Percentiles rank a stretch among this genome's conserved stretches.
Evolutionary conservation across 306 rosid genomes (phyloP).

Genomic region (Echinosophora koreensis): DNA sequence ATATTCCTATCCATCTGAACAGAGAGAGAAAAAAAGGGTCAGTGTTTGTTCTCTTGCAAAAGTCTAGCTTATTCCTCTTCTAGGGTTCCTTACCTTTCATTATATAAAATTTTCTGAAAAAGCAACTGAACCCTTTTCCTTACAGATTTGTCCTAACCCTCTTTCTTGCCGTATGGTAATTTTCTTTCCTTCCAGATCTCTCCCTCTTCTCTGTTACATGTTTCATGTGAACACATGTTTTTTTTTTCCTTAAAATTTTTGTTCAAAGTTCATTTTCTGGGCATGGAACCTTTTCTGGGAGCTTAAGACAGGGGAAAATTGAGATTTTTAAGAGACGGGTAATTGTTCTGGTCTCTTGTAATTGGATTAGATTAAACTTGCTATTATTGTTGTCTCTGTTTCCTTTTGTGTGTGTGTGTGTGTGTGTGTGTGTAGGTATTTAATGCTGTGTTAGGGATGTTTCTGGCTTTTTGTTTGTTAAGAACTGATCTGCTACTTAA

Average conservation of each 20-base stretch:
- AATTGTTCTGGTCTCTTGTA: constrained; percentile 5
- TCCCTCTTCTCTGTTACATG: constrained; percentile 32
- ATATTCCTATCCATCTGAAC: constrained; percentile 55
- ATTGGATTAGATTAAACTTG: constrained; percentile 43
- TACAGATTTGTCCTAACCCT: constrained; percentile 54
- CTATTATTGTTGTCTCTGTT: constrained; percentile 34
- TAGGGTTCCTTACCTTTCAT: constrained; percentile 52
- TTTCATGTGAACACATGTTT: constrained; percentile 17
- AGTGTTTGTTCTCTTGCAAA: constrained; percentile 48
- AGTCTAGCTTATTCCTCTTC: constrained; percentile 39
- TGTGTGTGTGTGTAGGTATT: constrained; percentile 7
- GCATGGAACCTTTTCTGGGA: constrained; percentile 42
- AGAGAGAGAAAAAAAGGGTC: constrained; percentile 28
- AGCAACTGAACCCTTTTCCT: constrained; percentile 43
- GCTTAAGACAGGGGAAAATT: constrained; percentile 42
- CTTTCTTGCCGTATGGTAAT: constrained; percentile 56
- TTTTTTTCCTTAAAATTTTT: not conserved
- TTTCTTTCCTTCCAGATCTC: constrained; percentile 43
- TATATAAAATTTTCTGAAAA: constrained; percentile 33
- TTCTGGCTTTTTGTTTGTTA: constrained; percentile 36
- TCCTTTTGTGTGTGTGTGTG: not conserved
- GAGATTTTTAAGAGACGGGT: constrained; percentile 38
- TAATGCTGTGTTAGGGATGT: constrained; percentile 30
- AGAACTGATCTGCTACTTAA: constrained; percentile 44
- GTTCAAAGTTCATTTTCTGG: constrained; percentile 38